Evolutionary conservation across 805 yeast species (phyloP).

Genomic region (Ogataea pignaliae): DNA sequence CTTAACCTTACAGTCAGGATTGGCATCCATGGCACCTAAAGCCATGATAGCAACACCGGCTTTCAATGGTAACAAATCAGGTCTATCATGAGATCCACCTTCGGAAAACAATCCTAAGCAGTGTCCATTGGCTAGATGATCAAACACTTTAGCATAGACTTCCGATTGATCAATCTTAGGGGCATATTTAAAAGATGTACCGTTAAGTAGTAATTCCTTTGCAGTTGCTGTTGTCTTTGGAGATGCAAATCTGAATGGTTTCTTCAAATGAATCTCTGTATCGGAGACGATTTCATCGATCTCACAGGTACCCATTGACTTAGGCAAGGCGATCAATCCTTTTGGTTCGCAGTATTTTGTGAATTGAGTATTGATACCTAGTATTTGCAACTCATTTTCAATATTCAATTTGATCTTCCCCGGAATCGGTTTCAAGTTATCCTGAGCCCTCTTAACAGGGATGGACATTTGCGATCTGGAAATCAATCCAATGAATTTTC

Average conservation of each 20-base stretch:
- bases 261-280: conserved; percentile 61
- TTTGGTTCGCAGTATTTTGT: conserved; percentile 54
- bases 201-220: conserved; percentile 40
- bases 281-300: conserved; percentile 66
- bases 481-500: conserved; percentile 62
- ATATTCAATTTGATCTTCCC: conserved; percentile 62
- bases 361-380: conserved; percentile 66
- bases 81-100: conserved; percentile 96
- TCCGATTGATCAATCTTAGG: conserved; percentile 79
- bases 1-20: conserved; percentile 71
- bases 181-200: conserved; percentile 66
- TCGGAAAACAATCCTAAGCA: conserved; percentile 95
- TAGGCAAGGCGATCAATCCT: conserved; percentile 75
- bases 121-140: conserved; percentile 73
- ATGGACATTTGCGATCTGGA: conserved; percentile 76
- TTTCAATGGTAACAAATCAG: conserved; percentile 85
- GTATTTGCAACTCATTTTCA: conserved; percentile 38
- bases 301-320: conserved; percentile 71
- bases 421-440: conserved; percentile 59
- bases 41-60: conserved; percentile 99
- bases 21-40: conserved; percentile 80
- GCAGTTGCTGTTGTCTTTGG: conserved; percentile 38
- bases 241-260: conserved; percentile 50
- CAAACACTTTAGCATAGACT: conserved; percentile 81
- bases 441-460: conserved; percentile 93